Evolutionary conservation across 306 rosid genomes (phyloP).

Genomic region (Hippophae gyantsensis): DNA sequence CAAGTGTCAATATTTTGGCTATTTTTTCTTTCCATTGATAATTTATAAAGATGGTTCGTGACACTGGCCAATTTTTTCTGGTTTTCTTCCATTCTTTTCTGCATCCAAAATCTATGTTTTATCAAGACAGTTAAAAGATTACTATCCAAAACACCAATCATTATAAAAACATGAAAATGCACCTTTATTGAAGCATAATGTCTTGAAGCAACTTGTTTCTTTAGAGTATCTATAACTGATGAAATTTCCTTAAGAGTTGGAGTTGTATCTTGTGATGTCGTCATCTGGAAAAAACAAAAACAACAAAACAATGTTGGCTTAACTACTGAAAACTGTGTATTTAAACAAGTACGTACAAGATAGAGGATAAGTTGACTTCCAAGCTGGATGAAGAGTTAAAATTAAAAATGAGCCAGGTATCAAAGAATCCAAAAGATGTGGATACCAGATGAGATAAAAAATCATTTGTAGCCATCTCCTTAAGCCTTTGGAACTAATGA

Average conservation of each 20-base stretch:
- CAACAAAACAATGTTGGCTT: slow-evolving; percentile 5
- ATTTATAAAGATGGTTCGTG: slow-evolving; percentile 41
- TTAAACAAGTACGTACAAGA: background rate
- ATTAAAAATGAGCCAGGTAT: too few species aligned
- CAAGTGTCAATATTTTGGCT: slow-evolving; percentile 21
- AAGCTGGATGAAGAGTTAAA: too few species aligned
- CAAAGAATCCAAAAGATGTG: too few species aligned
- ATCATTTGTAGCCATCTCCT: too few species aligned
- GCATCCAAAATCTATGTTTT: slow-evolving; percentile 12
- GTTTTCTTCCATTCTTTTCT: slow-evolving; percentile 82
- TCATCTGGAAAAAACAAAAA: slow-evolving; percentile 28
- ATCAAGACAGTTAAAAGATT: background rate
- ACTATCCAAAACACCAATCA: slow-evolving; percentile 9
- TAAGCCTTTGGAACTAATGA: background rate
- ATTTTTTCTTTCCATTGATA: slow-evolving; percentile 52
- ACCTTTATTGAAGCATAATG: slow-evolving; percentile 61
- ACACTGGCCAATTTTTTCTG: slow-evolving; percentile 53
- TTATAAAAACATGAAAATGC: slow-evolving; percentile 10
- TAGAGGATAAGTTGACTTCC: too few species aligned
- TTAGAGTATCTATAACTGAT: slow-evolving; percentile 55
- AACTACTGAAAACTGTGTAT: background rate
- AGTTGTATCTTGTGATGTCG: slow-evolving; percentile 25
- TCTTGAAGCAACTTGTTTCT: slow-evolving; percentile 62
- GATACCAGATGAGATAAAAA: too few species aligned
- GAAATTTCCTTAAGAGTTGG: slow-evolving; percentile 42